Evolutionary conservation across 257 asterid species (phyloP).

Genomic region (Voacanga thouarsii): DNA sequence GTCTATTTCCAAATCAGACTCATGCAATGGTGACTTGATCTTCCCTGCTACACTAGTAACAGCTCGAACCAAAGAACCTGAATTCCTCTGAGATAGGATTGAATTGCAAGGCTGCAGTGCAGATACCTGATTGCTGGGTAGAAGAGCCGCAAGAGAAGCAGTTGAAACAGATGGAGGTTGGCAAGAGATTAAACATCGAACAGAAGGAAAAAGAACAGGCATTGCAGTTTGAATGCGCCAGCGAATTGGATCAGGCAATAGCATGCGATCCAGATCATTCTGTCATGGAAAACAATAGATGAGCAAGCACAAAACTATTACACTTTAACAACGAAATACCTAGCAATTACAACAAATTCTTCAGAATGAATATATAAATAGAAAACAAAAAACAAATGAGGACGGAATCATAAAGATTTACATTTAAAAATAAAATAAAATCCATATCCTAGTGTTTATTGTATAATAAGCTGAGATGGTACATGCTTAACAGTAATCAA

Average conservation of each 20-base stretch:
- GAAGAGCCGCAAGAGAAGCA: slow-evolving; percentile 62
- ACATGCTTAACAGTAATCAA: not conserved
- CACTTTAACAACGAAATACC: not conserved
- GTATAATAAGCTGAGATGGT: not conserved
- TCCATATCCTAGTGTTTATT: not conserved
- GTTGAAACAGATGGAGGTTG: slow-evolving; percentile 71
- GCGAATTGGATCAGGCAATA: slow-evolving; percentile 70
- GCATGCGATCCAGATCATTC: slow-evolving; percentile 88
- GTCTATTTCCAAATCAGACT: slow-evolving; percentile 56
- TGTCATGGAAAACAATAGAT: slow-evolving; percentile 34
- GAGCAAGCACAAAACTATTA: not conserved
- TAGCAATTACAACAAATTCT: not conserved
- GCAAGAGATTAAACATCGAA: slow-evolving; percentile 57
- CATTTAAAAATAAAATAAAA: too few species aligned
- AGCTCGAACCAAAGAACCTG: slow-evolving; percentile 48
- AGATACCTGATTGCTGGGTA: slow-evolving; percentile 58
- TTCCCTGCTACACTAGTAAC: slow-evolving; percentile 44
- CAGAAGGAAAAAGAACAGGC: slow-evolving; percentile 62
- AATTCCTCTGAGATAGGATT: slow-evolving; percentile 46
- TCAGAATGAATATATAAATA: not conserved
- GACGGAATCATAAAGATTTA: not conserved
- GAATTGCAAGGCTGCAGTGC: slow-evolving; percentile 40
- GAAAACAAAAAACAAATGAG: not conserved
- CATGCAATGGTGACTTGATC: slow-evolving; percentile 56
- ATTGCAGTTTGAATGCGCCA: slow-evolving; percentile 91